Evolutionary conservation across 1,139 yeast genomes (phyloP), one percentile per base, ranked within the genome.

Genomic region (Blastobotrys ciferrii): DNA sequence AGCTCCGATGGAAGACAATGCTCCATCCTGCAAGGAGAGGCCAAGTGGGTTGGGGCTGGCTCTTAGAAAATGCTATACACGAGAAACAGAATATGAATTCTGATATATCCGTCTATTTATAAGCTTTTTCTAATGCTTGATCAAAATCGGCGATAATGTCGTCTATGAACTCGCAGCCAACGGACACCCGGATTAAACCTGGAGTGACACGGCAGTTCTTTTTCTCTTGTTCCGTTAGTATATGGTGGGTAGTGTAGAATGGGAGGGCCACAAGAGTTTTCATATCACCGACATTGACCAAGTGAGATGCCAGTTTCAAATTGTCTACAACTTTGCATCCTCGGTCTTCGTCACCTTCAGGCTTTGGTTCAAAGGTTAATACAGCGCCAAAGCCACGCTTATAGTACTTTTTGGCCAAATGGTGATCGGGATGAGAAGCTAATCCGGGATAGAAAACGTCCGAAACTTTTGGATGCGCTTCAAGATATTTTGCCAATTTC

Each of bases 241-340:
- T 98, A 67, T 87, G 88, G 70, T 92, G 98, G 18, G 98, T 92
- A 45, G 98, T 92, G 71, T 79, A 88, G 75, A 83, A 89, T 56
- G 98, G 98, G 52, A 96, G 91, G 69, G 92, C 91, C 50, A 91
- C 95, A 66, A 92, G 78, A 40, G 98, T 87, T 75, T 91, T 92
- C 46, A 91, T 81, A 66, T 92, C 98, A 66, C 98, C 98, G 51
- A 92, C 97, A 63, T 92, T 92, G 51, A 98, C 98, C 67, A 92
- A 79, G 73, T 89, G 87, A 32, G 95, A 83, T 51, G 95, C 95
- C 50, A 92, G 72, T 69, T 87, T 78, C 68, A 92, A 79, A 57
- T 70, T 72, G 68, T 89, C 96, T 53, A 87, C 96, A 53, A 89
- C 87, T 60, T 74, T 77, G 45, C 91, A 91, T 59, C 95, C 88